phyloP scores from a whole-genome alignment of 208 protist species.

The Leishmania arabica region DNA sequence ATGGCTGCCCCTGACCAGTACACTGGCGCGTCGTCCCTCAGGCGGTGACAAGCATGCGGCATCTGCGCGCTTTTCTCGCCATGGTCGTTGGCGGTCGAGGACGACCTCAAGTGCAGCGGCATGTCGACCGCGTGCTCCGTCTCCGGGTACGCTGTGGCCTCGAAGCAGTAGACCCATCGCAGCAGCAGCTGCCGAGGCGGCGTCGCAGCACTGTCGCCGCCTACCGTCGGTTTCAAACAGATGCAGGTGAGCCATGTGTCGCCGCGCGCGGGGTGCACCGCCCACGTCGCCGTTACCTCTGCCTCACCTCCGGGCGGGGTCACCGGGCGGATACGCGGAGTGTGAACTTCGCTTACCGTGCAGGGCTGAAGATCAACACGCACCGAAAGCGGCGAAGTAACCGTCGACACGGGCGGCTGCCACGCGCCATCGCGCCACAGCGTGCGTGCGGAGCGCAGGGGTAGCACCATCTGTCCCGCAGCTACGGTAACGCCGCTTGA shows the following conservation, averaged over 20 bases:
- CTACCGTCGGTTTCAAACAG: background rate
- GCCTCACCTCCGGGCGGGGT: background rate
- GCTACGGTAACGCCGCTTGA: background rate
- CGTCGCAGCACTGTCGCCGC: background rate
- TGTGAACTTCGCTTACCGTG: background rate
- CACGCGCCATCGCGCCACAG: background rate
- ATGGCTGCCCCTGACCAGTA: constrained; percentile 34
- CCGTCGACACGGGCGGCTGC: background rate
- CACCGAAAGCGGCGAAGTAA: constrained; percentile 3
- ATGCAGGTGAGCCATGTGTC: constrained; percentile 29
- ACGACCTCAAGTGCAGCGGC: constrained; percentile 18
- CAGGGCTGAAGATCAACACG: background rate
- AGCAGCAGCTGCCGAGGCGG: constrained; percentile 14
- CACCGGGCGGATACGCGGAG: background rate
- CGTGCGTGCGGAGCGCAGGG: background rate
- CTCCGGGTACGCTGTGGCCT: constrained; percentile 19
- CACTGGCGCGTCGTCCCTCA: background rate
- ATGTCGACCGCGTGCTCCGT: constrained; percentile 26
- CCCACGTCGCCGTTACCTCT: constrained; percentile 21
- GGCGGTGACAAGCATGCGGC: background rate
- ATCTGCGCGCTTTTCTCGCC: background rate
- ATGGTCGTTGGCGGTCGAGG: background rate
- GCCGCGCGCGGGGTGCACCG: constrained; percentile 8
- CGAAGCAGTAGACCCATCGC: constrained; percentile 31
- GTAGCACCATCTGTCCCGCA: background rate